Base-by-base conservation (phyloP, 2,329 filamentous ascomycete species). In the Alternaria arborescens region DNA sequence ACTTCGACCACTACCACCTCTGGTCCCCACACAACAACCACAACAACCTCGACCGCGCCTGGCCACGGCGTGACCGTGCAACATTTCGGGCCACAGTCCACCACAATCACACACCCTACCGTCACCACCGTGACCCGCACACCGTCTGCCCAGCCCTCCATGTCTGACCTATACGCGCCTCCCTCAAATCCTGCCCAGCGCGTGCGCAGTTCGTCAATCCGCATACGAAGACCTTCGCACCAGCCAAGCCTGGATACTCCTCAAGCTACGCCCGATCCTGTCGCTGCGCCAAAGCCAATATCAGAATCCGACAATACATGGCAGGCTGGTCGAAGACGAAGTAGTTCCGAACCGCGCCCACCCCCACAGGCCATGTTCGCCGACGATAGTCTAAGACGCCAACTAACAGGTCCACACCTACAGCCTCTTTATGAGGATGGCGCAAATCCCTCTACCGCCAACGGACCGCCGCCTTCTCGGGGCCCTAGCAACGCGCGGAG, bases 391-490 rank as follows among this genome's bases (percentile, higher is more conserved):
- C 62, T 77, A 20, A 68, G 71, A 28, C 71, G 71, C 22, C 71
- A 77, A 41, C 18, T 62, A 30, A 71, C 75, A 6, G 69, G 67
- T 6, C 63, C 64, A n/a, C 67, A 70, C 14, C 58, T 78, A 50
- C 73, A 75, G 48, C 73, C 75, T n/a, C 52, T 78, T 8, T 73
- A 73, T 28, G 76, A 78, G 52, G 71, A 75, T 34, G 67, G 56
- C 8, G 55, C 48, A 3, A 46, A 57, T 47, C 26, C 34, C 12
- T 57, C 61, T 16, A 58, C 64, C 14, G 65, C 53, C 10, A 47
- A 58, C 12, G 66, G 67, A 6, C 64, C 72, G 11, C 61, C 68
- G n/a, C 58, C 61, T 5, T 52, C 65, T 6, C 65, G 58, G 20
- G 44, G 58, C 4, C 57, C 55, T 4, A 70, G 56, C 38, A 60